A percentile compares a stretch with the other conserved stretches of the same genome.
Conservation (phyloP, 176 grass and related monocot species). For the Coix lacrymajobi region DNA sequence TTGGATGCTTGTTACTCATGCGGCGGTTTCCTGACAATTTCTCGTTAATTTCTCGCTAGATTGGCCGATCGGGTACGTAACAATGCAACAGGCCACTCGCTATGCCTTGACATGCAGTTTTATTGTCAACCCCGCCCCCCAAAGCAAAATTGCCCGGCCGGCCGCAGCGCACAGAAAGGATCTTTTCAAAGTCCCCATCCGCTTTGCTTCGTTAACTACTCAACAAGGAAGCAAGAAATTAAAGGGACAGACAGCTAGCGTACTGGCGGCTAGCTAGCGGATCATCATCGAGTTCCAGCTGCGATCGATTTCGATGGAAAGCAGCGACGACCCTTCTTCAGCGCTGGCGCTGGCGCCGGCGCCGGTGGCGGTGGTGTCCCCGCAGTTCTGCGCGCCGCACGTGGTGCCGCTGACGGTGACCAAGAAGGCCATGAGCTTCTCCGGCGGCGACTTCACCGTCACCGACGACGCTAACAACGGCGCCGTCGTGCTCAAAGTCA, state of each 20-base stretch:
- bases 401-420: constrained; percentile 36
- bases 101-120: too few relatives aligned
- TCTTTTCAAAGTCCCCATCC: too few relatives aligned
- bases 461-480: constrained; percentile 27
- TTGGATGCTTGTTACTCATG: constrained; percentile 12
- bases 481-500: constrained; percentile 30
- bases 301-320: background rate
- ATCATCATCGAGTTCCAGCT: too few relatives aligned
- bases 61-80: background rate
- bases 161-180: too few relatives aligned
- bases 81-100: too few relatives aligned
- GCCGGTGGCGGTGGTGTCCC: constrained; percentile 32
- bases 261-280: too few relatives aligned
- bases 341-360: too few relatives aligned
- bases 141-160: too few relatives aligned
- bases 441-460: constrained; percentile 39
- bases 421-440: constrained; percentile 36
- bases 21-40: constrained; percentile 44
- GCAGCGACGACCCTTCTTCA: background rate
- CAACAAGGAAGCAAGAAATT: too few relatives aligned
- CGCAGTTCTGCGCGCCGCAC: constrained; percentile 43
- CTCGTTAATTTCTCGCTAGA: background rate
- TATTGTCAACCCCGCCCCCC: too few relatives aligned
- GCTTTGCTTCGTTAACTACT: too few relatives aligned
- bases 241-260: too few relatives aligned